A percentile compares a stretch with the other conserved stretches of the same genome.
Conservation (phyloP, 169 alveolate species). For the Theileria orientalis region DNA sequence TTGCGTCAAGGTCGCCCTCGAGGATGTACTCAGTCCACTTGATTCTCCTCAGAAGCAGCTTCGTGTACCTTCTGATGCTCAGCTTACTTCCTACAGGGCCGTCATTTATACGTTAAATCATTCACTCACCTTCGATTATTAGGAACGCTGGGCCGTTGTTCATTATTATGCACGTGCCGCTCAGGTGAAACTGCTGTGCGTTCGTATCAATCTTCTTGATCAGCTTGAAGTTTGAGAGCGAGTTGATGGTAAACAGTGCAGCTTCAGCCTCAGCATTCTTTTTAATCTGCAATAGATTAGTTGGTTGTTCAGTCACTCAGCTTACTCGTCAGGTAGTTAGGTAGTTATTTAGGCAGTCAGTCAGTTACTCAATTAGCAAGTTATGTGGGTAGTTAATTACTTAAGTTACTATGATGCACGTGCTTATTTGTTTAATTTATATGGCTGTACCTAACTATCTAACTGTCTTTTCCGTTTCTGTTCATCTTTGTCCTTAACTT, state of each 20-base stretch:
- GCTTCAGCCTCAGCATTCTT: constrained; percentile 69
- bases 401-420: too few relatives aligned
- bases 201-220: constrained; percentile 80
- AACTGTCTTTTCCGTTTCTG: too few relatives aligned
- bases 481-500: constrained; percentile 8
- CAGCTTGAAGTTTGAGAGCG: constrained; percentile 66
- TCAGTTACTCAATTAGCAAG: too few relatives aligned
- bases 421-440: too few relatives aligned
- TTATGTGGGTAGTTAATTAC: too few relatives aligned
- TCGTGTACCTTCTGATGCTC: constrained; percentile 51
- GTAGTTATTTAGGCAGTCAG: too few relatives aligned
- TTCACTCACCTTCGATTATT: constrained; percentile 66
- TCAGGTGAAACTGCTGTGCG: constrained; percentile 87
- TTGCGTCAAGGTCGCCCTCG: constrained; percentile 21
- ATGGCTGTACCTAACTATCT: too few relatives aligned
- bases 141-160: constrained; percentile 66
- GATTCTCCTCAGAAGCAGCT: constrained; percentile 64
- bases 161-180: constrained; percentile 84
- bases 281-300: background rate
- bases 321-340: too few relatives aligned
- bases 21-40: constrained; percentile 49
- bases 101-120: too few relatives aligned
- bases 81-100: constrained; percentile 47
- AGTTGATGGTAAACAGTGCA: constrained; percentile 66
- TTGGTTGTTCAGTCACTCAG: background rate